These are phyloP conservation scores for Lomentospora prolificans DNA, from an alignment of 2,329 filamentous ascomycete species.

Conservation along the genomic window DNA sequence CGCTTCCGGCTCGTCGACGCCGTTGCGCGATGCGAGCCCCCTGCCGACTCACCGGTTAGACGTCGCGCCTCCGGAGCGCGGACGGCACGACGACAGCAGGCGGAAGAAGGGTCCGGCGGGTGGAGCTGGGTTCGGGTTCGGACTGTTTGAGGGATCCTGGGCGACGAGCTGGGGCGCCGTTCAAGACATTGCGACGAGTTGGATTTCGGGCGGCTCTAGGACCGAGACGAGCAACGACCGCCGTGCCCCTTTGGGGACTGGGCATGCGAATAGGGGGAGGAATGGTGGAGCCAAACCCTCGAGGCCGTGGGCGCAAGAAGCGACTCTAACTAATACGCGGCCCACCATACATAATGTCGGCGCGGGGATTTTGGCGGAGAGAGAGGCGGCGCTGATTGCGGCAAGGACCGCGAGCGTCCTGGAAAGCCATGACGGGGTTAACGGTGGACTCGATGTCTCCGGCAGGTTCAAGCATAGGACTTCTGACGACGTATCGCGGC, in stretches of 20 bases:
- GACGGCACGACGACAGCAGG: not conserved
- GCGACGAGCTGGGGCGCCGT: slow-evolving; percentile 45
- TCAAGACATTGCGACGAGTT: slow-evolving; percentile 32
- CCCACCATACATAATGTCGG: slow-evolving; percentile 35
- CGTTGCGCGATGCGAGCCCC: slow-evolving; percentile 33
- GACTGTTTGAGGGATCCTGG: slow-evolving; percentile 40
- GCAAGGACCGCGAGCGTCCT: slow-evolving; percentile 49
- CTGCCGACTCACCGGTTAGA: slow-evolving; percentile 31
- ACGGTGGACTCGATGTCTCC: slow-evolving; percentile 44
- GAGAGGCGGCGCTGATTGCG: slow-evolving; percentile 44
- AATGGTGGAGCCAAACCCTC: not conserved
- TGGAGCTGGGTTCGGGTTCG: slow-evolving; percentile 2
- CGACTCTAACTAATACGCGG: slow-evolving; percentile 19
- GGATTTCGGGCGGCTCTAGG: slow-evolving; percentile 2
- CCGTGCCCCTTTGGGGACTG: slow-evolving; percentile 3
- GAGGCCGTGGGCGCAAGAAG: slow-evolving; percentile 10
- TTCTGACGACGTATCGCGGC: slow-evolving; percentile 48
- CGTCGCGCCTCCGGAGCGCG: not conserved
- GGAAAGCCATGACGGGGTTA: slow-evolving; percentile 51
- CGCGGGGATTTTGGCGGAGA: slow-evolving; percentile 41
- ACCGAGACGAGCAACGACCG: not conserved
- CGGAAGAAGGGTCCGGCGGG: slow-evolving; percentile 1
- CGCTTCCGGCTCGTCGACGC: slow-evolving; percentile 4
- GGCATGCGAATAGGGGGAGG: not conserved
- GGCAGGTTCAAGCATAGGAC: slow-evolving; percentile 55